Evolutionary conservation across 2,329 filamentous ascomycete species (phyloP).

Genomic region (Hawksworthiomyces lignivorus): DNA sequence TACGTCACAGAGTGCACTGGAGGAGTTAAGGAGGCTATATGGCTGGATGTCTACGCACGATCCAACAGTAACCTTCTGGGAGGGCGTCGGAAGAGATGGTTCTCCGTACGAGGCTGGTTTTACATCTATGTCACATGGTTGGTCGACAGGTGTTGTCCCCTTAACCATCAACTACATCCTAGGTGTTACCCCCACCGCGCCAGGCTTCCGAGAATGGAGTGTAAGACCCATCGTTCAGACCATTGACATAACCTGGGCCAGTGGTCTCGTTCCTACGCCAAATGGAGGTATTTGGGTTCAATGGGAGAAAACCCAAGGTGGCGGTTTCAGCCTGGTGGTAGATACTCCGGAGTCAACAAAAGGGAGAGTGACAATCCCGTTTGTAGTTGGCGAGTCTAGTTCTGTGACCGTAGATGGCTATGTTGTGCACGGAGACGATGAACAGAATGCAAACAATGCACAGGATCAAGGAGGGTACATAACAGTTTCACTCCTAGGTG

Average conservation of each 20-base stretch:
- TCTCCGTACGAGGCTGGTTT: conserved; percentile 35
- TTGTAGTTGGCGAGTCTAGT: conserved; percentile 1
- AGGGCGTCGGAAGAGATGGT: conserved; percentile 38
- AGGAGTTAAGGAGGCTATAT: conserved; percentile 39
- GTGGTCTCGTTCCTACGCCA: conserved; percentile 35
- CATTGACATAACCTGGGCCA: conserved; percentile 33
- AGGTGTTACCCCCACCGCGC: conserved; percentile 35
- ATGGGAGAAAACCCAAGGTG: conserved; percentile 24
- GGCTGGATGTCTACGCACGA: conserved; percentile 42
- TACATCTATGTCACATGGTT: conserved; percentile 43
- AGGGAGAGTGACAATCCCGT: conserved; percentile 21
- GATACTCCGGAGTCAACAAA: conserved; percentile 23
- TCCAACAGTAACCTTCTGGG: conserved; percentile 41
- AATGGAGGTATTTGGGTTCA: conserved; percentile 28
- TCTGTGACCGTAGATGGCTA: conserved; percentile 16
- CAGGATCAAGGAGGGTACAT: conserved; percentile 17
- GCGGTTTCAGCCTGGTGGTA: conserved; percentile 23
- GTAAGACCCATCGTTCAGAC: conserved; percentile 29
- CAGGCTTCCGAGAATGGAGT: conserved; percentile 35
- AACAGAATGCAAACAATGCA: conserved; percentile 26
- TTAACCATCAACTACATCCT: conserved; percentile 38
- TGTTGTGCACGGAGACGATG: conserved; percentile 20
- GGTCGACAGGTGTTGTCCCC: conserved; percentile 43
- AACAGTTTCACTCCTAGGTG: conserved; percentile 10
- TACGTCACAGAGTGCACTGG: conserved; percentile 21